Conservation (phyloP, 805 yeast genomes). For the Hanseniaspora hatyaiensis region DNA sequence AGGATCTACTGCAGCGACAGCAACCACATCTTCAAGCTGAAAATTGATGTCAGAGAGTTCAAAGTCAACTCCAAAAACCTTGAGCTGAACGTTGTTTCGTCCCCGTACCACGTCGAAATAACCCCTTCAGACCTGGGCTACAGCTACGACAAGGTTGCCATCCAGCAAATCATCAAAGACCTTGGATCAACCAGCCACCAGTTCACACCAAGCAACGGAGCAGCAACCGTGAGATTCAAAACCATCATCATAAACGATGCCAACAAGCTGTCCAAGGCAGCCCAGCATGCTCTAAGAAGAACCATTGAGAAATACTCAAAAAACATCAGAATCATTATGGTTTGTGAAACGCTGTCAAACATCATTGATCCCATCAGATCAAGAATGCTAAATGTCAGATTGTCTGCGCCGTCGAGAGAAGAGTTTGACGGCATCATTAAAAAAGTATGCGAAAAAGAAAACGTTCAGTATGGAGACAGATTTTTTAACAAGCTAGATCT, state of each 20-base stretch:
- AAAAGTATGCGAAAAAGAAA: conserved; percentile 48
- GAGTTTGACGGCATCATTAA: conserved; percentile 50
- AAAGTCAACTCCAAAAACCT: conserved; percentile 63
- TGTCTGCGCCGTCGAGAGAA: conserved; percentile 60
- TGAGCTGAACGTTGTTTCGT: conserved; percentile 86
- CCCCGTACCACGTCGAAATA: conserved; percentile 82
- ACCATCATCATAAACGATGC: conserved; percentile 86
- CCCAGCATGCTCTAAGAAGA: conserved; percentile 89
- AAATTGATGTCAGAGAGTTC: conserved; percentile 81
- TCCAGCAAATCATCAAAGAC: conserved; percentile 86
- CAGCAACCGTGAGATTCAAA: conserved; percentile 48
- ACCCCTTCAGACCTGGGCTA: conserved; percentile 96
- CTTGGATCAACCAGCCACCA: conserved; percentile 84
- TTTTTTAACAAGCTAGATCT: conserved; percentile 34
- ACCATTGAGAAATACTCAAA: conserved; percentile 92
- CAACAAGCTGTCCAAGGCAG: conserved; percentile 78
- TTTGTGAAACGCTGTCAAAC: conserved; percentile 81
- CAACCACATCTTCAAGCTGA: conserved; percentile 60
- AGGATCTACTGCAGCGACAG: conserved; percentile 60
- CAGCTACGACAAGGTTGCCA: conserved; percentile 76
- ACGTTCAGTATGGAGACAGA: conserved; percentile 21
- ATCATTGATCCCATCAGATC: conserved; percentile 91
- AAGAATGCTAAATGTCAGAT: conserved; percentile 76
- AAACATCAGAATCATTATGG: conserved; percentile 69
- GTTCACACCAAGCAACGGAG: conserved; percentile 30